Percentiles rank a stretch among this genome's conserved stretches.
Conservation (phyloP, 2,329 filamentous ascomycete genomes). For the Claviceps quebecensis region DNA sequence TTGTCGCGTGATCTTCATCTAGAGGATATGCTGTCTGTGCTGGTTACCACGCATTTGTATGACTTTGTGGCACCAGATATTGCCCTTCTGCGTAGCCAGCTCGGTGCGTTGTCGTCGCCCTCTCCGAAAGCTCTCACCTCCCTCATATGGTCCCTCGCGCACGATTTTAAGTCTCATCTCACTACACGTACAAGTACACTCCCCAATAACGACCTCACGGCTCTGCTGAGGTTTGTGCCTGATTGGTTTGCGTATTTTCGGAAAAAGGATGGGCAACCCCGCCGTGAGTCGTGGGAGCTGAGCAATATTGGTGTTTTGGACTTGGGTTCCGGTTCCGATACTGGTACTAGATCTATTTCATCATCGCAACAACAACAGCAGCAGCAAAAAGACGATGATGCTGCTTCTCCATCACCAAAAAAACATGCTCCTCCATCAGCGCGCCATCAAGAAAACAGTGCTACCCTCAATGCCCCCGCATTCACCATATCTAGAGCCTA, state of each 20-base stretch:
- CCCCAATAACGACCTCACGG: constrained; percentile 28
- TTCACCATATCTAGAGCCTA: constrained; percentile 29
- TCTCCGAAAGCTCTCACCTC: constrained; percentile 9
- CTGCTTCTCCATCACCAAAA: too few relatives aligned
- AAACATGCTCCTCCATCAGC: neutral
- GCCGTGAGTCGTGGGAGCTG: constrained; percentile 33
- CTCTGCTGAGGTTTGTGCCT: constrained; percentile 26
- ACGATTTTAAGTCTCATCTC: constrained; percentile 20
- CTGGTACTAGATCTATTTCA: too few relatives aligned
- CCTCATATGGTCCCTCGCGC: constrained; percentile 29
- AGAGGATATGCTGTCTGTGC: constrained; percentile 20
- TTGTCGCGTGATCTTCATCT: constrained; percentile 16
- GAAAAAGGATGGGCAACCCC: constrained; percentile 26
- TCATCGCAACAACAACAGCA: neutral
- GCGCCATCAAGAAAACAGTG: neutral
- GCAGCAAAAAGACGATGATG: constrained; percentile 4
- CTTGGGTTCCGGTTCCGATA: too few relatives aligned
- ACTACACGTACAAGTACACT: constrained; percentile 19
- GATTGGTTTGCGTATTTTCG: constrained; percentile 30
- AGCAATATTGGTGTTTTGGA: constrained; percentile 35
- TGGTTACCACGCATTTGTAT: constrained; percentile 24
- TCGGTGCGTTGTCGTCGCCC: neutral
- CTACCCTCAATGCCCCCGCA: neutral
- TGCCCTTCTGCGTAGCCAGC: constrained; percentile 14
- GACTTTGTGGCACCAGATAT: constrained; percentile 12